phyloP scores from a whole-genome alignment of 768 basidiomycete genomes.

The Gymnopilus junonius region DNA sequence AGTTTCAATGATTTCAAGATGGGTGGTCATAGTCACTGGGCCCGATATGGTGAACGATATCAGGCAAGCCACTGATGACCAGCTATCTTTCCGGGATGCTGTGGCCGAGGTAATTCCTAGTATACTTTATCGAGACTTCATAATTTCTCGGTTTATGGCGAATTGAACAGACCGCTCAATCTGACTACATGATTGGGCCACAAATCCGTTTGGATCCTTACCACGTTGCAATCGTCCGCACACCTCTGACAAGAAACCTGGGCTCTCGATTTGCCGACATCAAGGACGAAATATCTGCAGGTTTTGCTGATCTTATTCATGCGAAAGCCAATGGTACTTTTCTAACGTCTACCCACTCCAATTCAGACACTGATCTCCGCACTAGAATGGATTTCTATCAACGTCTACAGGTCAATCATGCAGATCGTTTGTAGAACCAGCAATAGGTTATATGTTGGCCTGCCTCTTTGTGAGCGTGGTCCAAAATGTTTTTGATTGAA shows the following conservation, averaged over 20 bases:
- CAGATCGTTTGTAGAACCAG: constrained; percentile 41
- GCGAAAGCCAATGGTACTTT: constrained; percentile 3
- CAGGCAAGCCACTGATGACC: constrained; percentile 17
- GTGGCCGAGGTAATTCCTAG: constrained; percentile 10
- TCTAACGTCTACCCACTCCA: neutral
- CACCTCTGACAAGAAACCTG: constrained; percentile 10
- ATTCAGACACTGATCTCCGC: neutral
- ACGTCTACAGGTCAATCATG: constrained; percentile 31
- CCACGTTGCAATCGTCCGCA: constrained; percentile 7
- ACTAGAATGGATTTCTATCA: constrained; percentile 40
- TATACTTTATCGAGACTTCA: neutral
- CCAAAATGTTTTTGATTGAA: neutral
- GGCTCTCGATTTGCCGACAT: constrained; percentile 7
- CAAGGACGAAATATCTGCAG: constrained; percentile 44
- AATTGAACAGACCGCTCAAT: constrained; percentile 1
- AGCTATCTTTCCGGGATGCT: constrained; percentile 20
- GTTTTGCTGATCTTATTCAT: constrained; percentile 43
- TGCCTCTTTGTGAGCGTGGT: constrained; percentile 43
- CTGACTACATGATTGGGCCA: constrained; percentile 9
- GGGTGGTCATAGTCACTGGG: constrained; percentile 16
- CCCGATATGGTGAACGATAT: constrained; percentile 19
- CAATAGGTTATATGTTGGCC: constrained; percentile 49
- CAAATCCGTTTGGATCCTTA: constrained; percentile 11
- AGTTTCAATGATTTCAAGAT: constrained; percentile 17
- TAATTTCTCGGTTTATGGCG: neutral